phyloP scores from a whole-genome alignment of 1,284 basidiomycete genomes.

The Trametes polyzona region DNA sequence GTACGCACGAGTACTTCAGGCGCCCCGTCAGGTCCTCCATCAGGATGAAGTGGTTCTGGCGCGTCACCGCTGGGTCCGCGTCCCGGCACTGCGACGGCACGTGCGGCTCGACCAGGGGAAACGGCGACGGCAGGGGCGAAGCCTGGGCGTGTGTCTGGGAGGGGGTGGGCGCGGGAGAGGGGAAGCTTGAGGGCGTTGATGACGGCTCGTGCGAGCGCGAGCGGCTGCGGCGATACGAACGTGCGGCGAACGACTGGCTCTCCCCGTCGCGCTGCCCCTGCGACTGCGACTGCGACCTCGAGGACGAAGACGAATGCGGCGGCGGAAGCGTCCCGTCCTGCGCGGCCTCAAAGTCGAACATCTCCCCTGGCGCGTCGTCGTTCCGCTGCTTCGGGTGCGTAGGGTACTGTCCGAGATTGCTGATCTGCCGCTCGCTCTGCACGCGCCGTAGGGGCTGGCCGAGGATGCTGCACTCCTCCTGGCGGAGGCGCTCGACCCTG shows the following conservation, averaged over 20 bases:
- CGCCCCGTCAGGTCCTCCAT: conserved; percentile 98
- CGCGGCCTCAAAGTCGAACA: conserved; percentile 55
- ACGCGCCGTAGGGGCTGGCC: conserved; percentile 55
- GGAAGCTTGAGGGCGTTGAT: conserved; percentile 1
- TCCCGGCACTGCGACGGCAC: conserved; percentile 31
- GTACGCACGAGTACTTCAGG: conserved; percentile 93
- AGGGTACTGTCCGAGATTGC: conserved; percentile 20
- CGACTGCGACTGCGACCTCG: neutral
- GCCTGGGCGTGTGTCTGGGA: no score
- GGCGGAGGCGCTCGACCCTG: conserved; percentile 42
- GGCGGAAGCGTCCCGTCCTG: conserved; percentile 18
- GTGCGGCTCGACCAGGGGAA: conserved; percentile 12
- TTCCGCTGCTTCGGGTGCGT: conserved; percentile 17
- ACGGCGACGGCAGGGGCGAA: conserved; percentile 8
- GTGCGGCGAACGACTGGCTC: conserved; percentile 29
- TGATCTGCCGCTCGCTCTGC: conserved; percentile 53
- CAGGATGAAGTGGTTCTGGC: conserved; percentile 97
- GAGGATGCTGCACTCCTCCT: conserved; percentile 34
- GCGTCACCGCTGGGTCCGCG: conserved; percentile 52
- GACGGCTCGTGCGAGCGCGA: conserved; percentile 53
- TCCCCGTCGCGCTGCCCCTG: neutral
- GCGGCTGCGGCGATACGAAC: conserved; percentile 54
- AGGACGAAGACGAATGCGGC: neutral
- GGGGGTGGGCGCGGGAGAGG: no score
- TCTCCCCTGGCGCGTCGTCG: conserved; percentile 30